Evolutionary conservation across 2,329 filamentous ascomycete genomes (phyloP).

Genomic region (Cercospora nicotianae): DNA sequence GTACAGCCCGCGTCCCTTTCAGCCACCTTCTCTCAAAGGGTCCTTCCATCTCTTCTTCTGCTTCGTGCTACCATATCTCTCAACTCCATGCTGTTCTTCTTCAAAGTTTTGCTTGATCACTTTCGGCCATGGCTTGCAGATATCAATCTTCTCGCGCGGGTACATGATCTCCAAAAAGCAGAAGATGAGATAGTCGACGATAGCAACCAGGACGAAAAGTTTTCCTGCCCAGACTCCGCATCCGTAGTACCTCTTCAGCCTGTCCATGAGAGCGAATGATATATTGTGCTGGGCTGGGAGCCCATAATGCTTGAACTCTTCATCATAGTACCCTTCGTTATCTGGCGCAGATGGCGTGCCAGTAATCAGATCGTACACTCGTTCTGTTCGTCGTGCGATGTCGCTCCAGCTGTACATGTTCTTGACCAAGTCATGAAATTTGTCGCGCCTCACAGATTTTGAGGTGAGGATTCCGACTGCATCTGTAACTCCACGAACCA

Average conservation of each 20-base stretch:
- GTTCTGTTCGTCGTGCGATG: conserved; percentile 87
- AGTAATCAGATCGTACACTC: conserved; percentile 91
- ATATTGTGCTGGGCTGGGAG: conserved; percentile 50
- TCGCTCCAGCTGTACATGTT: conserved; percentile 99
- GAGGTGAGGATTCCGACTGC: conserved; percentile 87
- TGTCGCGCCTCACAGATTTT: conserved; percentile 72
- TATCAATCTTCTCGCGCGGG: conserved; percentile 81
- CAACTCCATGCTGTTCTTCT: background rate
- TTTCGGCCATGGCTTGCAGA: conserved; percentile 81
- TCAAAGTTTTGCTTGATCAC: background rate
- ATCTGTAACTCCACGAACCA: conserved; percentile 83
- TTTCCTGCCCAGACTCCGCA: conserved; percentile 99
- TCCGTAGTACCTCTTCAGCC: conserved; percentile 93
- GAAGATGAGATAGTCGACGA: conserved; percentile 91
- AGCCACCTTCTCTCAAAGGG: background rate
- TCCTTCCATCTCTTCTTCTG: conserved; percentile 9
- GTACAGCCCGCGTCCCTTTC: no score
- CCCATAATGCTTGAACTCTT: conserved; percentile 63
- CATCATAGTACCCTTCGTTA: conserved; percentile 84
- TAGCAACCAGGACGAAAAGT: conserved; percentile 89
- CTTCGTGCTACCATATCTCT: background rate
- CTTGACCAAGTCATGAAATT: conserved; percentile 94
- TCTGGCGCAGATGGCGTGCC: conserved; percentile 64
- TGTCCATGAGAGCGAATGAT: conserved; percentile 89
- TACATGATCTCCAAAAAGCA: conserved; percentile 84